Evolutionary conservation across 495 filamentous ascomycete species (phyloP), one percentile per base, ranked within the genome.

Genomic region (Penicillium ochrochloron): DNA sequence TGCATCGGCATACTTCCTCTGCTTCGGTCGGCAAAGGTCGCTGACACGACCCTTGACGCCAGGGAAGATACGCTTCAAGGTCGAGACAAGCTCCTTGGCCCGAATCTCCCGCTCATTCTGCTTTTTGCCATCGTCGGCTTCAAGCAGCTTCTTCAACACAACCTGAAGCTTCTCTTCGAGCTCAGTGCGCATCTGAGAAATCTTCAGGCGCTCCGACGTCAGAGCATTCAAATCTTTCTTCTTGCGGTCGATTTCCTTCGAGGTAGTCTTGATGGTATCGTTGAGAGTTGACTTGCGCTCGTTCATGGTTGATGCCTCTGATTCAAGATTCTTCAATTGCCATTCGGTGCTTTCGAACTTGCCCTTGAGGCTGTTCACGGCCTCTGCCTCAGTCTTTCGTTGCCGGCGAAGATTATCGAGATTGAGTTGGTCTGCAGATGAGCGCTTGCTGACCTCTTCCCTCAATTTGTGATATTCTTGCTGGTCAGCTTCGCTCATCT

Each of bases 1-100:
- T 33, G 95, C 95, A 66, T 93, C 91, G 67, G 94, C 90, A 66
- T 89, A 98, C 71, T 97, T 97, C 75, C 94, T 97, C 77, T 97
- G 92, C 76, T 95, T 96, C 4, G 95, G 94, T 66, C 92, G 92
- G 82, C 95, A 97, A 19, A 98, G 86, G 70, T 97, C 93, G 63
- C 92, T 91, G 57, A 97, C 86, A 44, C 93, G 89, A 8, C 95
- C 95, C 56, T 89, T 92, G 35, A 98, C 95, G 56, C 93, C 94
- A 1, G 92, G 92, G 68, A 93, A 98, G 63, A 96, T 90, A 23
- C 93, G 90, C 76, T 94, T 97, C 62, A 99, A 82, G 25, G 92
- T 88, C 4, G 87, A 86, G 55, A 97, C 88, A 65, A 90, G 88
- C 71, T 96, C 92, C 64, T 89, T 90, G 64, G 88, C 87, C 48